Percentiles rank a stretch among this genome's conserved stretches.
Conservation (phyloP, 148 eudicot genomes). For the Chenopodium berlandieri region DNA sequence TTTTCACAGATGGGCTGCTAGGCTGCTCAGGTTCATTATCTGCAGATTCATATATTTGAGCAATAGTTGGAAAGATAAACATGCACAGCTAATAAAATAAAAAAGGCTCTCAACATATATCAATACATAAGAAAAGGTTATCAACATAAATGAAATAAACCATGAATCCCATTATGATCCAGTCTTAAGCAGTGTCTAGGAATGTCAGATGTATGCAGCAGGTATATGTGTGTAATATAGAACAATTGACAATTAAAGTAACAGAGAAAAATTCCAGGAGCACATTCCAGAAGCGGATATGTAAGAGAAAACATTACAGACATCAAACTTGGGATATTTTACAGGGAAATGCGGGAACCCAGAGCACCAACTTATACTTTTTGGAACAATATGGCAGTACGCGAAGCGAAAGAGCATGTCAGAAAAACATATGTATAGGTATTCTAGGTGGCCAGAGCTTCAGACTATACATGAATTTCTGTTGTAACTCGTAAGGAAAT, state of each 20-base stretch:
- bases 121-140: neutral
- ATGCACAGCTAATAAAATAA: too few relatives aligned
- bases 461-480: too few relatives aligned
- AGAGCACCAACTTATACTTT: too few relatives aligned
- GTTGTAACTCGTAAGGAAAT: neutral
- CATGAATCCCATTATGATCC: neutral
- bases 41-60: conserved; percentile 27
- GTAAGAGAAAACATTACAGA: too few relatives aligned
- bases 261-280: too few relatives aligned
- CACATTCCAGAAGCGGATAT: too few relatives aligned
- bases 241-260: too few relatives aligned
- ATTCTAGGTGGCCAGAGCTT: neutral
- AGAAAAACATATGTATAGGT: neutral
- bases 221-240: too few relatives aligned
- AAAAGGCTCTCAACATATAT: neutral
- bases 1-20: conserved; percentile 91
- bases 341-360: neutral
- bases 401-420: neutral
- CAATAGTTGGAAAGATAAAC: neutral
- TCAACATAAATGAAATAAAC: neutral
- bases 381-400: too few relatives aligned
- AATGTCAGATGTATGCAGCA: too few relatives aligned
- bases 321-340: neutral
- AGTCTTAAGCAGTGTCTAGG: neutral
- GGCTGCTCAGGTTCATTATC: conserved; percentile 85